Evolutionary conservation across 2,329 filamentous ascomycete genomes (phyloP).

Genomic region (Microdochium paspali): DNA sequence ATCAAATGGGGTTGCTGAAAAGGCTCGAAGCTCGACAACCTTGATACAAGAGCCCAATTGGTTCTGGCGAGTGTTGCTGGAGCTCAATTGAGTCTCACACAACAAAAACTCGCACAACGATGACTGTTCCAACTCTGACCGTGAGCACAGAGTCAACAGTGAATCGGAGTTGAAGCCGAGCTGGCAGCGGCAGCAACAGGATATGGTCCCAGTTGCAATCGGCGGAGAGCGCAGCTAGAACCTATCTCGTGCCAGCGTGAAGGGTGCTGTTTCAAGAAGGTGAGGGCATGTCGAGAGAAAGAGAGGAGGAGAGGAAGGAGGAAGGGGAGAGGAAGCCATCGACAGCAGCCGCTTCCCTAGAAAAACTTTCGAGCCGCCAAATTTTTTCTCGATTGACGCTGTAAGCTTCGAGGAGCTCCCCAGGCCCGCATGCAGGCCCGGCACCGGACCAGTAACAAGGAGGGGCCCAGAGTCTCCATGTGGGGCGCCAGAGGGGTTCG

Average conservation of each 20-base stretch:
- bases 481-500: background rate
- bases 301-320: background rate
- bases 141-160: background rate
- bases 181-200: slow-evolving; percentile 1
- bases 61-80: background rate
- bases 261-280: background rate
- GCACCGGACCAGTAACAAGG: background rate
- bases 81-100: background rate
- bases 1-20: background rate
- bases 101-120: background rate
- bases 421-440: background rate
- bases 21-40: background rate
- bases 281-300: background rate
- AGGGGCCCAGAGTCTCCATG: background rate
- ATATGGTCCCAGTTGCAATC: slow-evolving; percentile 1
- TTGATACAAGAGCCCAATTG: background rate
- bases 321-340: background rate
- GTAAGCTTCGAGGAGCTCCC: background rate
- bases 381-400: background rate
- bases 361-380: slow-evolving; percentile 1
- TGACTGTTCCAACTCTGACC: background rate
- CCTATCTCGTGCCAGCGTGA: slow-evolving; percentile 1
- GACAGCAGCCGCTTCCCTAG: background rate
- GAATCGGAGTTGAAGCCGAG: background rate
- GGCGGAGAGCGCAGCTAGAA: background rate